phyloP scores from a whole-genome alignment of 345 rosid species.

The Carallia brachiata region DNA sequence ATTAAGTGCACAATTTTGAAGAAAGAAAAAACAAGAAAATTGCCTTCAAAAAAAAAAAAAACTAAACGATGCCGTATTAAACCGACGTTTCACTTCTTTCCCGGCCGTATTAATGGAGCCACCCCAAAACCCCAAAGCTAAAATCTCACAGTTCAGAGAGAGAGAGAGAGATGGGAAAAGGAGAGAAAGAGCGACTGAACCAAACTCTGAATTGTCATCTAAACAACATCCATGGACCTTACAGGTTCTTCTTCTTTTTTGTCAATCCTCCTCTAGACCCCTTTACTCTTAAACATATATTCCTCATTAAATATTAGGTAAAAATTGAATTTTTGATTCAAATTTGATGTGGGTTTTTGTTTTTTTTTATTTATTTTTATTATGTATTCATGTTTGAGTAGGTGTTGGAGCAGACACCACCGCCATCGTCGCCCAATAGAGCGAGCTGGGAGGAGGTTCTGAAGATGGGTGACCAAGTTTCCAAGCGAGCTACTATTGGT shows the following conservation, averaged over 20 bases:
- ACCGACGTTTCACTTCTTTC: too few relatives aligned
- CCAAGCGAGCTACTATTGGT: conserved; percentile 90
- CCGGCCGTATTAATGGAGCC: too few relatives aligned
- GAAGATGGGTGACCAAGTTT: conserved; percentile 74
- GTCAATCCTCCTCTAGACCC: background rate
- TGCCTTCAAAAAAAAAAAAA: too few relatives aligned
- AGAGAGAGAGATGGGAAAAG: conserved; percentile 47
- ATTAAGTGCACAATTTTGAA: too few relatives aligned
- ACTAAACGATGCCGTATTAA: too few relatives aligned
- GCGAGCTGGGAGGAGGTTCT: conserved; percentile 67
- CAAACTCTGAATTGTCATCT: conserved; percentile 49
- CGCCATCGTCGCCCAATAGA: conserved; percentile 47
- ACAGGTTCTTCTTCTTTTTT: conserved; percentile 42
- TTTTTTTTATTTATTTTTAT: background rate
- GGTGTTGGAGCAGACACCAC: conserved; percentile 54
- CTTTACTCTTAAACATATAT: too few relatives aligned
- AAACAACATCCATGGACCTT: conserved; percentile 71
- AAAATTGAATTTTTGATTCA: background rate
- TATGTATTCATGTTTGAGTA: conserved; percentile 5
- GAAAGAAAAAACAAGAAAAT: too few relatives aligned
- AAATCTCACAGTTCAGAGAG: background rate
- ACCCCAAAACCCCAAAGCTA: background rate
- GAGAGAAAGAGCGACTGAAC: conserved; percentile 52
- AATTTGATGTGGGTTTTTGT: background rate
- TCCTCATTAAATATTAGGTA: background rate